Conservation (phyloP, 2,329 filamentous ascomycete species). For the Nemania sp. region DNA sequence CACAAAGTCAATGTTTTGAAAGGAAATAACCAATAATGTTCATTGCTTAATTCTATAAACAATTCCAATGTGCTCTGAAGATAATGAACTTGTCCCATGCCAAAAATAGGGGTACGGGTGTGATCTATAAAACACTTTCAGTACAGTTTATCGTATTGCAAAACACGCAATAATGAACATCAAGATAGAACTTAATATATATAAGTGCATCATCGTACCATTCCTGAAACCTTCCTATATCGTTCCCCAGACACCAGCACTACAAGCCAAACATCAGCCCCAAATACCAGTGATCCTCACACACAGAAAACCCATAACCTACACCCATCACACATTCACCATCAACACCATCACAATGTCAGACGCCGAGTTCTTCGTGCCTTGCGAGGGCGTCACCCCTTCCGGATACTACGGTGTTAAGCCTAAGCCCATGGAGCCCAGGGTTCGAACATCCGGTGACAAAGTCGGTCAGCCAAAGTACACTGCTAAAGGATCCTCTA, state of each 20-base stretch:
- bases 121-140: background rate
- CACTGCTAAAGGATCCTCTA: background rate
- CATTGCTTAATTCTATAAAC: background rate
- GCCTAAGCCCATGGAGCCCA: background rate
- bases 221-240: background rate
- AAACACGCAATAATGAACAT: background rate
- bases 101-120: background rate
- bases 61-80: background rate
- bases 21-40: background rate
- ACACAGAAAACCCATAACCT: background rate
- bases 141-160: background rate
- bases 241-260: background rate
- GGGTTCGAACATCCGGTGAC: background rate
- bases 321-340: background rate
- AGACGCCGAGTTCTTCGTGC: background rate
- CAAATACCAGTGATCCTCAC: no score
- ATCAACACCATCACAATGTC: background rate
- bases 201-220: background rate
- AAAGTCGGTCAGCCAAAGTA: background rate
- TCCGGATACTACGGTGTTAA: background rate
- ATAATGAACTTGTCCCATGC: no score
- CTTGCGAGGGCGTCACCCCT: background rate
- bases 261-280: background rate
- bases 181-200: background rate
- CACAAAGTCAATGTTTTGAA: background rate